Base-by-base conservation (phyloP, 768 basidiomycete genomes). In the Boletus subcaerulescens region DNA sequence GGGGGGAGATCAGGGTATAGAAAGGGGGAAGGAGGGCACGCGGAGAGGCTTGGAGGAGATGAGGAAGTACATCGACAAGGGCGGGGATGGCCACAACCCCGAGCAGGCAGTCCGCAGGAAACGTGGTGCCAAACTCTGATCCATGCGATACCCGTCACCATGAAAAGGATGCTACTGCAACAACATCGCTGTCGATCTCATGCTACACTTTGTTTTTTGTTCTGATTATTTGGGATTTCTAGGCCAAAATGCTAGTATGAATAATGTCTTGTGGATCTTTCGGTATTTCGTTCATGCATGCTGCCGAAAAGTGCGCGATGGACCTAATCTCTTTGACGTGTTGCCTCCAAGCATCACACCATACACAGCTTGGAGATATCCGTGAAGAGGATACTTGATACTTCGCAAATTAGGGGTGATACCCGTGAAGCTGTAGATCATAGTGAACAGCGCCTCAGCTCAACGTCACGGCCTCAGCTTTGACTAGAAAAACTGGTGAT, bases 101-200 rank as follows among this genome's bases (percentile, higher is more conserved):
- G 55, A 67, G 38, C 51, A 59, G 35, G 22, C 50, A 15, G n/a
- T 42, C 3, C 17, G 8, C 5, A 56, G 13, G 50, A 69, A 65
- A 49, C 57, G 48, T 12, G 52, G 56, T 17, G 57, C 68, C 8
- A 70, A 70, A 43, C 45, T 70, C 10, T 70, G 53, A 70, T 33
- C 15, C 41, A 45, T 29, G 42, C 17, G 10, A 59, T 62, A 63
- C 50, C 56, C 48, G 8, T 36, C 53, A 44, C 13, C 6, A 22
- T 29, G 35, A 31, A 42, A 35, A 47, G 22, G 41, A 43, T 22
- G n/a, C 14, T 32, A 26, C 22, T 18, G 10, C 38, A 38, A 47
- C 20, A 5, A 38, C 18, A 35, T 44, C 32, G 26, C 33, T 14
- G 17, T 22, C 29, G 5, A 40, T 45, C 32, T 50, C 32, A 18